A percentile compares a stretch with the other conserved stretches of the same genome.
phyloP scores from a whole-genome alignment of 2,329 filamentous ascomycete species.

The Fusarium subtropicale region DNA sequence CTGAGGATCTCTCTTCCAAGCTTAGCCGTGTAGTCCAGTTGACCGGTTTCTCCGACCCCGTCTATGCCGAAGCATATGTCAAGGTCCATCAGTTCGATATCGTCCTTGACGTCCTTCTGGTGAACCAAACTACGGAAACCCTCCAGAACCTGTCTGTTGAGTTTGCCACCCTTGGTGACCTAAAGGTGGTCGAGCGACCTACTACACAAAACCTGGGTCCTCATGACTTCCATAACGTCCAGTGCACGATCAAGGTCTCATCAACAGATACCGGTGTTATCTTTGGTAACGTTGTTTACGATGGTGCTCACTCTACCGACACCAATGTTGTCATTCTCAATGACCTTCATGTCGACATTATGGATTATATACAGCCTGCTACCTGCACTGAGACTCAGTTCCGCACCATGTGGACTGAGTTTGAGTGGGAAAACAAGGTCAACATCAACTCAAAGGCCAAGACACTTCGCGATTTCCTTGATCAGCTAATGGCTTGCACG shows the following conservation, averaged over 20 bases:
- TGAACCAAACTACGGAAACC: slow-evolving; percentile 97
- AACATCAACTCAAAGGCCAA: slow-evolving; percentile 99
- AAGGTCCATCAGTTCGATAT: slow-evolving; percentile 99
- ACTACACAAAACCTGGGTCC: slow-evolving; percentile 95
- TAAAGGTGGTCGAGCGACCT: slow-evolving; percentile 97
- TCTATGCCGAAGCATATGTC: slow-evolving; percentile 99
- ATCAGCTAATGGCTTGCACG: slow-evolving; percentile 94
- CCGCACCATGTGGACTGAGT: slow-evolving; percentile 99
- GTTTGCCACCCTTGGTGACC: slow-evolving; percentile 96
- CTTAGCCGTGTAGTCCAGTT: slow-evolving; percentile 96
- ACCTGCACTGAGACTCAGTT: slow-evolving; percentile 98
- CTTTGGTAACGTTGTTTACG: slow-evolving; percentile 98
- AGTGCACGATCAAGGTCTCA: slow-evolving; percentile 98
- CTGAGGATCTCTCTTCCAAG: slow-evolving; percentile 92
- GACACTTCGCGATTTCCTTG: slow-evolving; percentile 89
- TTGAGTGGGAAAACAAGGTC: slow-evolving; percentile 99
- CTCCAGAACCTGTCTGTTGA: slow-evolving; percentile 97
- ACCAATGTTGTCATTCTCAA: slow-evolving; percentile 98
- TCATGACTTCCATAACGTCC: slow-evolving; percentile 97
- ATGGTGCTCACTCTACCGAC: slow-evolving; percentile 90
- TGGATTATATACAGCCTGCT: slow-evolving; percentile 99
- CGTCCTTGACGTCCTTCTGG: slow-evolving; percentile 92
- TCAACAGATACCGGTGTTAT: slow-evolving; percentile 98
- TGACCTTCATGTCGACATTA: slow-evolving; percentile 98
- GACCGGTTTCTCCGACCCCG: slow-evolving; percentile 96